Evolutionary conservation across 1,139 yeast species (phyloP).

Genomic region (Pichia cactophila): DNA sequence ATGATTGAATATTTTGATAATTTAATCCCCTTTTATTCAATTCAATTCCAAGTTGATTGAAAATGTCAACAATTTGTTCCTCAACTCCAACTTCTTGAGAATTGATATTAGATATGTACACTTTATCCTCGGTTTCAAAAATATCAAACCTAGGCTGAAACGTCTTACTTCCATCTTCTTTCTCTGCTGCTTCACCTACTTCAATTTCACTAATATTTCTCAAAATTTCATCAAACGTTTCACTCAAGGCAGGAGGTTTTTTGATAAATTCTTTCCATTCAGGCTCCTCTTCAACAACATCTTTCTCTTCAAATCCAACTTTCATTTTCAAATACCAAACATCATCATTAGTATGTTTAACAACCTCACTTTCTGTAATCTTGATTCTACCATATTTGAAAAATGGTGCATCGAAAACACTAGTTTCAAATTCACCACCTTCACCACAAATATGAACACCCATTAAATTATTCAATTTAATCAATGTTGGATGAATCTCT

Average conservation of each 20-base stretch:
- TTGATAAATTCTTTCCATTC: conserved; percentile 28
- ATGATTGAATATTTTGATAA: conserved; percentile 43
- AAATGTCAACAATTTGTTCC: conserved; percentile 43
- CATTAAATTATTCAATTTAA: conserved; percentile 51
- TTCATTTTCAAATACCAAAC: conserved; percentile 56
- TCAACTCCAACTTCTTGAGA: conserved; percentile 29
- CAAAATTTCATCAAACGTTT: conserved; percentile 34
- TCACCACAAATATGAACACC: conserved; percentile 96
- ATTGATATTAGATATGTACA: conserved; percentile 48
- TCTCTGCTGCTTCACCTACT: neutral
- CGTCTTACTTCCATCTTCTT: neutral
- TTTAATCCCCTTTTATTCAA: conserved; percentile 28
- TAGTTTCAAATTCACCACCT: conserved; percentile 95
- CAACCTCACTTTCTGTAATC: conserved; percentile 36
- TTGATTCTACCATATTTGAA: conserved; percentile 48
- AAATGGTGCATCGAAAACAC: conserved; percentile 84
- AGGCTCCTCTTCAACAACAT: neutral
- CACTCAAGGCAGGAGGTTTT: conserved; percentile 43
- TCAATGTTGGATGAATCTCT: conserved; percentile 52
- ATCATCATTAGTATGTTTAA: conserved; percentile 47
- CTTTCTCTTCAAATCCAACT: conserved; percentile 38
- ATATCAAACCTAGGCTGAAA: conserved; percentile 8
- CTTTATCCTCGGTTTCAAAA: conserved; percentile 26
- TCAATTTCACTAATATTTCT: conserved; percentile 3
- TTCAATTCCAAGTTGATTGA: conserved; percentile 33